Percentiles rank a stretch among this genome's conserved stretches.
Conservation (phyloP, 257 asterid genomes). For the Datura wrightii region DNA sequence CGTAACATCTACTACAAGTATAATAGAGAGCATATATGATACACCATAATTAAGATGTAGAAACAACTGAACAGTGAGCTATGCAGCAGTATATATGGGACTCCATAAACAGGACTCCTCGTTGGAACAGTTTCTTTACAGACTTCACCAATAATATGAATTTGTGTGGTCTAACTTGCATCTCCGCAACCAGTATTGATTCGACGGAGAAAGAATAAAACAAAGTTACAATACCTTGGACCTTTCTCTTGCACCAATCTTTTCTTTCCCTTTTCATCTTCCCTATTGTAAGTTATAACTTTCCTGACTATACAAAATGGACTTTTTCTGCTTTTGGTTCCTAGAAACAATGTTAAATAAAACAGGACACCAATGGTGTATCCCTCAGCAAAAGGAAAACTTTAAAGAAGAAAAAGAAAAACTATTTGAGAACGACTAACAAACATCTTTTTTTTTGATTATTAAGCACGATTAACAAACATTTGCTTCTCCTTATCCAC, state of each 20-base stretch:
- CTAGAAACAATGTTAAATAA: constrained; percentile 17
- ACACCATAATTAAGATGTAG: neutral
- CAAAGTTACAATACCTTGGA: neutral
- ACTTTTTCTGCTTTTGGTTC: constrained; percentile 26
- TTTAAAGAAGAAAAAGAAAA: neutral
- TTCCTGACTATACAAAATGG: constrained; percentile 27
- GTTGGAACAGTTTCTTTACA: neutral
- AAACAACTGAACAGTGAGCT: neutral
- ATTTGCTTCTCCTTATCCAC: constrained; percentile 17
- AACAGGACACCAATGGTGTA: neutral
- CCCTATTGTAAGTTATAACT: constrained; percentile 25
- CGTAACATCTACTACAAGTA: neutral
- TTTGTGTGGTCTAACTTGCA: constrained; percentile 3
- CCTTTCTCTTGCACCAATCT: constrained; percentile 20
- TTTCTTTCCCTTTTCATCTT: constrained; percentile 7
- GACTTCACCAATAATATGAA: constrained; percentile 3
- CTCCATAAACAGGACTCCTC: neutral
- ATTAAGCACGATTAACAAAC: neutral
- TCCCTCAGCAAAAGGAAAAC: neutral
- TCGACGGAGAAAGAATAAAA: constrained; percentile 8
- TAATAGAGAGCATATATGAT: neutral
- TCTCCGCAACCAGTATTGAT: neutral
- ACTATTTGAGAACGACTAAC: neutral
- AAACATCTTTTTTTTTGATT: neutral
- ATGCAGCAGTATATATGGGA: neutral